These are phyloP conservation scores for Solanum chacoense DNA, from an alignment of 305 asterid genomes.

Conservation along the genomic window DNA sequence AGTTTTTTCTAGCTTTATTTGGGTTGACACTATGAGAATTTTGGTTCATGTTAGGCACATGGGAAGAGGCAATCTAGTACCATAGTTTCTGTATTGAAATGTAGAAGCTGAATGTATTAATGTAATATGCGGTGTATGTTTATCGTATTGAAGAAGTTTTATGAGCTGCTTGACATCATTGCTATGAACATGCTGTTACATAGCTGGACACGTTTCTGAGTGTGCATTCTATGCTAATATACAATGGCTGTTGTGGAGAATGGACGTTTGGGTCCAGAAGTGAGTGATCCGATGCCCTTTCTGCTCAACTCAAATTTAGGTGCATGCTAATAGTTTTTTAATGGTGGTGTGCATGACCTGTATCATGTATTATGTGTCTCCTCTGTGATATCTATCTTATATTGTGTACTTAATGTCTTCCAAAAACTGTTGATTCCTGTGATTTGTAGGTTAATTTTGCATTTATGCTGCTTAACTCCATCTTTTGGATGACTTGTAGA, in stretches of 20 bases:
- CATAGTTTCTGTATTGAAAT: neutral
- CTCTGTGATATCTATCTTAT: neutral
- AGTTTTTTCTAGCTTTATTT: neutral
- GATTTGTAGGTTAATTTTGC: neutral
- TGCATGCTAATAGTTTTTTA: neutral
- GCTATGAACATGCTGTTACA: neutral
- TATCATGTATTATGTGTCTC: neutral
- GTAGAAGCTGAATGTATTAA: neutral
- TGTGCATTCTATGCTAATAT: neutral
- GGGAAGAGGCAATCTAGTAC: neutral
- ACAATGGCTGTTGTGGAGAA: neutral
- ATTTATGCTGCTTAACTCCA: neutral
- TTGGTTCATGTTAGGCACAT: neutral
- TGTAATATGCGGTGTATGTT: neutral
- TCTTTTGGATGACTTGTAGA: slow-evolving; percentile 28
- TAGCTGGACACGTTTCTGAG: neutral
- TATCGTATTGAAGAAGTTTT: neutral
- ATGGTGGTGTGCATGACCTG: neutral
- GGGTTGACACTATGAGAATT: neutral
- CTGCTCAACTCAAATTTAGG: neutral
- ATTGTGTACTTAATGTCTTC: neutral
- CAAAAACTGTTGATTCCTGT: neutral
- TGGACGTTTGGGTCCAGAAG: neutral
- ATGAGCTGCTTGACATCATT: neutral
- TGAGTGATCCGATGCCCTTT: neutral